Base-by-base conservation (phyloP, 805 yeast genomes). In the Candida gorgasii region DNA sequence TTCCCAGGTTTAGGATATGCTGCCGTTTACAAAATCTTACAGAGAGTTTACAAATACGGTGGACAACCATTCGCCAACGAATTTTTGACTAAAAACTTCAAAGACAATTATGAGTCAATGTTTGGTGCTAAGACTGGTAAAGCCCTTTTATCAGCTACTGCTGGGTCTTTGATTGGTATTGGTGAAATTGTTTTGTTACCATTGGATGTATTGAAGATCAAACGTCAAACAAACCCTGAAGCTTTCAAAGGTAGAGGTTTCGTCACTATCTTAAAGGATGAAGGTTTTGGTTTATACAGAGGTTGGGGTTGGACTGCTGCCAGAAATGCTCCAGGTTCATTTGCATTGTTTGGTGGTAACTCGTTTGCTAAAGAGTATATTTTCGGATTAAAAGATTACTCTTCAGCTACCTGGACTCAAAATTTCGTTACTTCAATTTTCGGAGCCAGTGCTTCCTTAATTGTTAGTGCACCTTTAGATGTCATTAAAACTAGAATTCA, bases 241-340 rank as follows among this genome's bases (percentile, higher is more conserved):
- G 74, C 98, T n/a, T 93, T 93, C 80, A 85, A 83, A 68, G 99
- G 99, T 55, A 86, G 99, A 74, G 98, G 99, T 8, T 90, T 93
- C 71, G 47, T 90, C 53, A 85, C 79, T 67, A 88, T 93, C 58
- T 62, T 93, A 47, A 60, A 74, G 43, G 99, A 93, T 62, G 99
- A 93, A 71, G 98, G 99, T 14, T 76, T 89, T 46, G 89, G 93
- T 17, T 75, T 93, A 54, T 93, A 93, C 73, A 79, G 97, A 63
- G 99, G 99, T 52, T 90, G 97, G 96, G 98, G 97, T 45, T 93
- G 99, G 99, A 93, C 99, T 46, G 95, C 95, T 54, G 99, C 99
- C 33, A 85, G 99, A 79, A 93, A 93, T 64, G 97, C 98, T 2
- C 99, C 99, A 28, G 99, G 99, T 46, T 89, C 97, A 2, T 93